These are phyloP conservation scores for Neltuma alba DNA, from an alignment of 306 rosid genomes.

Conservation along the genomic window DNA sequence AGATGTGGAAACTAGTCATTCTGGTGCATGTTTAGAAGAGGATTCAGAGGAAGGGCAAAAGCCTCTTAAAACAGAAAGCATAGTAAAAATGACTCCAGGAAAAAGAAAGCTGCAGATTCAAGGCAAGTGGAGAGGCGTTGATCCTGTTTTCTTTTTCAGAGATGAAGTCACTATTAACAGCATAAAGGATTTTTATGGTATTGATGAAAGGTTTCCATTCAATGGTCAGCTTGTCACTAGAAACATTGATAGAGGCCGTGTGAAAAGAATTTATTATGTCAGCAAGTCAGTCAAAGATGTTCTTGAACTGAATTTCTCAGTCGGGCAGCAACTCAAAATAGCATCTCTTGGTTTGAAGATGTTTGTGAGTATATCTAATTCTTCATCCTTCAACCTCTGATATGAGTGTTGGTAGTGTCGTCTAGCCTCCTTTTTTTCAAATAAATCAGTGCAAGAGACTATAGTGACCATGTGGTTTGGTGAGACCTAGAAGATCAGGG, in stretches of 20 bases:
- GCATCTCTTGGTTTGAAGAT: constrained; percentile 86
- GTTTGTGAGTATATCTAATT: constrained; percentile 73
- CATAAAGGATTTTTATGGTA: constrained; percentile 82
- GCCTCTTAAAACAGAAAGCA: constrained; percentile 40
- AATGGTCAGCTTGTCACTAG: constrained; percentile 77
- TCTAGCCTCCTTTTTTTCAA: background rate
- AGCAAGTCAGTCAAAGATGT: constrained; percentile 84
- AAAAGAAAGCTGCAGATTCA: constrained; percentile 77
- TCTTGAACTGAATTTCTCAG: constrained; percentile 80
- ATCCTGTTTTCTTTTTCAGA: constrained; percentile 85
- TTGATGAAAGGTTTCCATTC: constrained; percentile 69
- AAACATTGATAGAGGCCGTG: constrained; percentile 67
- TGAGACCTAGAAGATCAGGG: background rate
- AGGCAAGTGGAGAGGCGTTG: constrained; percentile 92
- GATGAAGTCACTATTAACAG: constrained; percentile 67
- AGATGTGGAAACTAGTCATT: constrained; percentile 39
- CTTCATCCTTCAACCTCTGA: background rate
- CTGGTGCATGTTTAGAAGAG: constrained; percentile 41
- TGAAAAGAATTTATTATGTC: constrained; percentile 86
- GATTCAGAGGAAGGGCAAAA: constrained; percentile 47
- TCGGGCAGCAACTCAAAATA: constrained; percentile 86
- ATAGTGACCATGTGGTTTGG: background rate
- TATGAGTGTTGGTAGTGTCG: background rate
- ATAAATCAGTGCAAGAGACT: background rate
- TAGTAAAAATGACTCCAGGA: constrained; percentile 50